A percentile compares a stretch with the other conserved stretches of the same genome.
Evolutionary conservation across 2,329 filamentous ascomycete species (phyloP).

Genomic region (Monilinia vaccinii-corymbosi): DNA sequence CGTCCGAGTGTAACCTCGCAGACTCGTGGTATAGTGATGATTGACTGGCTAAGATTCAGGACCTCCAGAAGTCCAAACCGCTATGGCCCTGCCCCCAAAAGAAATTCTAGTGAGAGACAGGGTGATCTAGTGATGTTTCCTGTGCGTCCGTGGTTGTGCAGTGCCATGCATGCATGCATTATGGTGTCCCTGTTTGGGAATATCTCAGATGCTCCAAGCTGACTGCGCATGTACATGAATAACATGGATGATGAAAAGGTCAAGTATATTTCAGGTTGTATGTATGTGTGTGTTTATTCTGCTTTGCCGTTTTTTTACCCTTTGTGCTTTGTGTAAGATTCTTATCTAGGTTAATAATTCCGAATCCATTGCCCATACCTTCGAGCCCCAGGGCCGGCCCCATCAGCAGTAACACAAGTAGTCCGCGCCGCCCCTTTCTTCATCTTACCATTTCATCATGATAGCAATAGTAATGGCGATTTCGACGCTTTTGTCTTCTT

Average conservation of each 20-base stretch:
- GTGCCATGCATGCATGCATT: conserved; percentile 6
- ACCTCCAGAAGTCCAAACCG: neutral
- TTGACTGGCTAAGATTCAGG: neutral
- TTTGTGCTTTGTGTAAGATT: neutral
- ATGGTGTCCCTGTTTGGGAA: neutral
- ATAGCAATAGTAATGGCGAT: neutral
- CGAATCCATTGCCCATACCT: neutral
- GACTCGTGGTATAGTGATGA: neutral
- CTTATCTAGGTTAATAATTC: neutral
- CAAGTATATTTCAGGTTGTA: no score
- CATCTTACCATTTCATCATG: conserved; percentile 3
- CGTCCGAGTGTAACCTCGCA: conserved; percentile 3
- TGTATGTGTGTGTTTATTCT: no score
- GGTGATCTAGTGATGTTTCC: neutral
- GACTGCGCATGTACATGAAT: neutral
- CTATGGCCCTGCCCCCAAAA: neutral
- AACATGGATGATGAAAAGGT: no score
- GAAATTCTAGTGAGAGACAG: conserved; percentile 3
- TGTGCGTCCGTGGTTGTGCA: conserved; percentile 10
- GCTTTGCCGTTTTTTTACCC: neutral
- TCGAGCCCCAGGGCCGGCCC: no score
- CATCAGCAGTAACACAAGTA: no score
- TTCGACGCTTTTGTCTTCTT: neutral
- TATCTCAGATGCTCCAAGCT: neutral
- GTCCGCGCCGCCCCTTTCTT: no score